Base-by-base conservation (phyloP, 108 stramenopile genomes). In the Bacterosira constricta region DNA sequence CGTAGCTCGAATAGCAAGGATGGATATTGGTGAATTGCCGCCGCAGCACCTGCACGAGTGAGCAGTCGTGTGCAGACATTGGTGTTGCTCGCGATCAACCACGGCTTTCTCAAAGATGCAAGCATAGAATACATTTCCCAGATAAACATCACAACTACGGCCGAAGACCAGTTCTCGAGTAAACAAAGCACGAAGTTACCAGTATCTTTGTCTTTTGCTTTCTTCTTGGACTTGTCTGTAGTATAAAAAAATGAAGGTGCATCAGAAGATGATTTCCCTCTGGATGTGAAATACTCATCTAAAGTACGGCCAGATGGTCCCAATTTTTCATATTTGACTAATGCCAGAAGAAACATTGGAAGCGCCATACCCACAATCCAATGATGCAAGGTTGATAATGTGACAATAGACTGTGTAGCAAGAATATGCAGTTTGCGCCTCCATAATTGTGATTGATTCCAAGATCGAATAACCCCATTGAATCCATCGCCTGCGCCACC, bases 161-260 rank as follows among this genome's bases (percentile, higher is more conserved):
- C 84, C 17, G 88, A 85, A 3, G 78, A 66, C 88, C 88, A 89
- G 36, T 86, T 82, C 27, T 89, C 88, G 46, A 80, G 62, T 54
- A 89, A 42, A 39, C 84, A 82, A 17, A 85, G 50, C 6, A 85
- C 84, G 56, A 56, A 65, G 53, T 89, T 76, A 31, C 56, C 65
- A 21, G 69, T 71, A 39, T 66, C 78, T 46, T 62, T 62, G 4
- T 47, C 37, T 11, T 61, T 59, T 37, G 41, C 9, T 37, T 42
- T 71, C 27, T 50, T 42, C 6, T 38, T 42, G 26, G 51, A 51
- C 21, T 34, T 3, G 6, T 51, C 18, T 42, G 51, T 21, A 9
- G 66, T 49, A 51, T 61, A 61, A 44, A 61, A 76, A 37, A 67
- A 61, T 30, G 58, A 15, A 31, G 50, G 61, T 36, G 23, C 41